Evolutionary conservation across 2,329 filamentous ascomycete species (phyloP).

Genomic region (Coleophoma crateriformis): DNA sequence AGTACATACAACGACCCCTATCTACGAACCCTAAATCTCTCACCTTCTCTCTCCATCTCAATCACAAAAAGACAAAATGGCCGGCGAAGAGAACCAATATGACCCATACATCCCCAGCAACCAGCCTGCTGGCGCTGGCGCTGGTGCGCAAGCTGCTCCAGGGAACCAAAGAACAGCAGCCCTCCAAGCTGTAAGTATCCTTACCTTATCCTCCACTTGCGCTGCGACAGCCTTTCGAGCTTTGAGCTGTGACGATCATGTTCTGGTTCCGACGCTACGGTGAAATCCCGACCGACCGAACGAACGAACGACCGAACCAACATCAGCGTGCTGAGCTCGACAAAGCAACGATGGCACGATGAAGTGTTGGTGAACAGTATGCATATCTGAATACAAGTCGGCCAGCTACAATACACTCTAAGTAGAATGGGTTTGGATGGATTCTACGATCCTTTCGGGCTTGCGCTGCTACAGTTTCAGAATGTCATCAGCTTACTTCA

Average conservation of each 20-base stretch:
- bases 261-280: neutral
- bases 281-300: neutral
- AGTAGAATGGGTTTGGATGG: neutral
- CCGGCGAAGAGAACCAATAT: constrained; percentile 19
- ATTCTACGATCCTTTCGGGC: neutral
- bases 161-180: constrained; percentile 62
- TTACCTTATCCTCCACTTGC: constrained; percentile 11
- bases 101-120: constrained; percentile 27
- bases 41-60: neutral
- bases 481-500: neutral
- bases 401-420: no score
- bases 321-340: neutral
- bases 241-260: constrained; percentile 11
- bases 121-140: constrained; percentile 15
- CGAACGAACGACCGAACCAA: neutral
- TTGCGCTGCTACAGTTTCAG: constrained; percentile 14
- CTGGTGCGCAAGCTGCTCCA: constrained; percentile 29
- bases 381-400: no score
- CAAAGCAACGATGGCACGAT: no score
- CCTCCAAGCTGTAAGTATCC: constrained; percentile 74
- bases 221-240: constrained; percentile 5
- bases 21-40: neutral
- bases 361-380: no score
- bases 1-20: neutral
- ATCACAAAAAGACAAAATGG: constrained; percentile 18